Base-by-base conservation (phyloP, 108 stramenopile species). In the Aurantiochytrium sp. region DNA sequence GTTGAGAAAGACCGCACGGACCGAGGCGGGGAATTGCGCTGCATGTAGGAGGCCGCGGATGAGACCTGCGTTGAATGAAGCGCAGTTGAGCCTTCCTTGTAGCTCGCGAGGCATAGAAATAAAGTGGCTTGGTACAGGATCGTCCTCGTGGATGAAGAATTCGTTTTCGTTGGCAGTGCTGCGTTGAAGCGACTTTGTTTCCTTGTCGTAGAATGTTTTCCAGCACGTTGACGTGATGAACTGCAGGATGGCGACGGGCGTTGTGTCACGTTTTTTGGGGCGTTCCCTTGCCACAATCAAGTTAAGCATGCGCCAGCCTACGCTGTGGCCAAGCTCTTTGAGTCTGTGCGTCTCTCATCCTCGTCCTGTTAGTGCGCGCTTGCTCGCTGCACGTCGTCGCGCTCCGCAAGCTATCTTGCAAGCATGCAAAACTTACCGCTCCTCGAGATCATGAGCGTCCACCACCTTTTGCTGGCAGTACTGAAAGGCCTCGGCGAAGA, bases 221-320 rank as follows among this genome's bases (percentile, higher is more conserved):
- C 73, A 83, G 51, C 73, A 83, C 1, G 73, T 83, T 53, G 73
- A 83, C 45, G 73, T 83, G 73, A 83, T 83, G 73, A 83, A 83
- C 51, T 53, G 73, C 51, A 83, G 51, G 16, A 83, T 83, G 28
- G 43, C 51, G 18, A 83, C 73, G 21, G 73, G 73, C 2, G 73
- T 83, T 5, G 73, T 83, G 23, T 83, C 73, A 6, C 73, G 19
- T n/a, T 83, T 83, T 44, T 83, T 83, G 23, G 51, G 73, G 18
- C 51, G 44, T 25, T 83, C 73, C 73, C 73, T 47, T 5, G 51
- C 51, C 19, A 53, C 28, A 44, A 83, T 83, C 6, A 83, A n/a
- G 3, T 3, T 83, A 12, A 83, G 73, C 73, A 83, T 83, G 49
- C 73, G 44, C 73, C 49, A 47, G 73, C 73, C 73, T 10, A 83